Conservation (phyloP, 768 basidiomycete species). For the Panus rudis region DNA sequence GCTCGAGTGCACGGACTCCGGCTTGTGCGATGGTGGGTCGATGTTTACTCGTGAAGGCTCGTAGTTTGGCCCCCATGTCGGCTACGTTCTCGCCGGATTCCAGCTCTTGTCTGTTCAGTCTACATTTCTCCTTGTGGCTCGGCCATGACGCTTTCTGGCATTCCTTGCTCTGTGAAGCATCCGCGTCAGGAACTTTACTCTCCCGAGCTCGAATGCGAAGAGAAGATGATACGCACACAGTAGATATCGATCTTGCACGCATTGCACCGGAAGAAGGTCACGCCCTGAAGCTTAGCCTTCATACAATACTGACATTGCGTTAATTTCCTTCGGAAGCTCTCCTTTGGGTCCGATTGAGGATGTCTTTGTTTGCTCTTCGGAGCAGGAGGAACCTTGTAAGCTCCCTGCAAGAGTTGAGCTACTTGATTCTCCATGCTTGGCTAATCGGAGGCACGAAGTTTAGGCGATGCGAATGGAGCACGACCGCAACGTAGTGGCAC, state of each 20-base stretch:
- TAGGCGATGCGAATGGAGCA: too few relatives aligned
- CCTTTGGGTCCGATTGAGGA: neutral
- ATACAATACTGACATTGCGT: neutral
- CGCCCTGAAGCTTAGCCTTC: neutral
- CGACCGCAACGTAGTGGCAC: too few relatives aligned
- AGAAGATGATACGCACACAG: conserved; percentile 1
- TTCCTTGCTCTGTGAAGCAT: conserved; percentile 10
- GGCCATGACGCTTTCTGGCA: conserved; percentile 13
- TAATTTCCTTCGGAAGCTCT: neutral
- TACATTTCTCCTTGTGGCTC: conserved; percentile 13
- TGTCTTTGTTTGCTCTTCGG: neutral
- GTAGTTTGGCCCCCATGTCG: conserved; percentile 1
- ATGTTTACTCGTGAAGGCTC: conserved; percentile 16
- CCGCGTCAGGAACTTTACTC: neutral
- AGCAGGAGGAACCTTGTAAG: too few relatives aligned
- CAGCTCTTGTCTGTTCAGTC: conserved; percentile 8
- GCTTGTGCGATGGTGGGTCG: conserved; percentile 11
- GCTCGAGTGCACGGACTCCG: conserved; percentile 13
- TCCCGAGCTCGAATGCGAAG: neutral
- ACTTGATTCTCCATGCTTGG: too few relatives aligned
- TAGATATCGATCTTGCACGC: conserved; percentile 1
- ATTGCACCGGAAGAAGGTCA: neutral
- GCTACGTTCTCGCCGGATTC: neutral
- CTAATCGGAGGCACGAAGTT: too few relatives aligned
- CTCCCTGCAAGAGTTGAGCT: too few relatives aligned